Percentiles rank a stretch among this genome's conserved stretches.
phyloP scores from a whole-genome alignment of 1,284 basidiomycete species.

The Caloboletus inedulis region DNA sequence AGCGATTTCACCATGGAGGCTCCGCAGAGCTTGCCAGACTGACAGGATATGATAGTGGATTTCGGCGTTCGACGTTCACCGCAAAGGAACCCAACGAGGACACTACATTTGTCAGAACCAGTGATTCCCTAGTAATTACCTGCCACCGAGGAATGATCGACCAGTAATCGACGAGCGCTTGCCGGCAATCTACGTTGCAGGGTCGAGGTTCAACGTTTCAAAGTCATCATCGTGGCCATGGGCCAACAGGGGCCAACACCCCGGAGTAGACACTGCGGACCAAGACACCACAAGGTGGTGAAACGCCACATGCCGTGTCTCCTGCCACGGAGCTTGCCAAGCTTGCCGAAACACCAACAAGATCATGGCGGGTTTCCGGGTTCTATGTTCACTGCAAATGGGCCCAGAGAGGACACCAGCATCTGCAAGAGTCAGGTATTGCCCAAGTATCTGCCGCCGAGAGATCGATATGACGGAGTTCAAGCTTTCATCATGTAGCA shows the following conservation, averaged over 20 bases:
- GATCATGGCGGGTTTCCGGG: too few relatives aligned
- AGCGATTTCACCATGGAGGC: background rate
- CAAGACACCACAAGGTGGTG: background rate
- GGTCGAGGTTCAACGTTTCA: background rate
- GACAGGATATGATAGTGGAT: background rate
- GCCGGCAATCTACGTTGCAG: background rate
- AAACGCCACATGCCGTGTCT: background rate
- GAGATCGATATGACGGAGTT: background rate
- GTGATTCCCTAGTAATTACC: background rate
- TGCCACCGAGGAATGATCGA: background rate
- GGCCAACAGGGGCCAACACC: background rate
- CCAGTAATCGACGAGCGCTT: background rate
- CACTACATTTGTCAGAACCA: background rate
- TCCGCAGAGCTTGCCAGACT: conserved; percentile 7
- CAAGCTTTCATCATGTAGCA: background rate
- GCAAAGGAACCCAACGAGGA: background rate
- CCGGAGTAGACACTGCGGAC: background rate
- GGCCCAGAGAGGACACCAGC: too few relatives aligned
- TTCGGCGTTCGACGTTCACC: too few relatives aligned
- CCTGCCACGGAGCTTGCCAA: background rate
- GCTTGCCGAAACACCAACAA: background rate
- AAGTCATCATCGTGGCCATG: background rate
- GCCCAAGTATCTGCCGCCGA: background rate
- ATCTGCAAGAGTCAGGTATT: too few relatives aligned
- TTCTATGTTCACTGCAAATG: background rate